These are phyloP conservation scores for Amaranthus palmeri DNA, from an alignment of 148 eudicot genomes.

Conservation along the genomic window DNA sequence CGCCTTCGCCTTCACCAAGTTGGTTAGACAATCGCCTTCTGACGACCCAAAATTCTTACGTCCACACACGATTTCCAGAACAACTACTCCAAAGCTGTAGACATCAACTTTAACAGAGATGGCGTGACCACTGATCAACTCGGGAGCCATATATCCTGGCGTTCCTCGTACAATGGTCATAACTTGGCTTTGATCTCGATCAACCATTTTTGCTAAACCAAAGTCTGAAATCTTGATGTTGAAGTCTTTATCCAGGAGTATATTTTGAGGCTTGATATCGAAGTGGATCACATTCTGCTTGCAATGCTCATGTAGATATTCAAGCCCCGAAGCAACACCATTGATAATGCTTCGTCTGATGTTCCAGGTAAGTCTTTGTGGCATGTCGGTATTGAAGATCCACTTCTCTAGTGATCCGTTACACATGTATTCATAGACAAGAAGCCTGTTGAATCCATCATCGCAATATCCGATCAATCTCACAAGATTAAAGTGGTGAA, in stretches of 20 bases:
- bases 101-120: constrained; percentile 29
- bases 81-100: constrained; percentile 30
- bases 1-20: constrained; percentile 12
- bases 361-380: constrained; percentile 23
- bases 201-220: constrained; percentile 20
- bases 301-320: constrained; percentile 19
- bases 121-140: constrained; percentile 9
- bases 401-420: constrained; percentile 38
- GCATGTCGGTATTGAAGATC: constrained; percentile 24
- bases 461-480: constrained; percentile 36
- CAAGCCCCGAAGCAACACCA: constrained; percentile 30
- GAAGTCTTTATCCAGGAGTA: constrained; percentile 13
- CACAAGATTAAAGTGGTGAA: constrained; percentile 36
- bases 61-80: constrained; percentile 25
- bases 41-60: constrained; percentile 7
- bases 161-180: constrained; percentile 16
- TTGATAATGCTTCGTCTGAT: constrained; percentile 23
- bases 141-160: constrained; percentile 21
- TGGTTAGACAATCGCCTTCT: not conserved
- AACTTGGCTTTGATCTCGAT: constrained; percentile 10
- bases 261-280: constrained; percentile 22
- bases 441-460: constrained; percentile 30
- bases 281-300: constrained; percentile 18
- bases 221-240: constrained; percentile 23
- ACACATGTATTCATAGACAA: constrained; percentile 39